Base-by-base conservation (phyloP, 106 monocot species). In the Dendrobium chrysotoxum region DNA sequence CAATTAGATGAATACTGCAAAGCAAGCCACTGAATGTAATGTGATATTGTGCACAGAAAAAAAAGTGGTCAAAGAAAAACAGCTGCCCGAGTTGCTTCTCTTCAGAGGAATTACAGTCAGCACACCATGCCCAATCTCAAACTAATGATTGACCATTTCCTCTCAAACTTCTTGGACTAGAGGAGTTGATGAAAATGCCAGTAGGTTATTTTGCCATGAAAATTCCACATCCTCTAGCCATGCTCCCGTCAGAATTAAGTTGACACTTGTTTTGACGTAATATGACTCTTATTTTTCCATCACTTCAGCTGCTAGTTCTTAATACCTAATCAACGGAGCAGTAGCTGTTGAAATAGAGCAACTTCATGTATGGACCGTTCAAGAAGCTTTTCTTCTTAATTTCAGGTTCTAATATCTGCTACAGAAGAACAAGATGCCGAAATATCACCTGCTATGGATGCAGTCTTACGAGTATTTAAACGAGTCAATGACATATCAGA, bases 361-460 rank as follows among this genome's bases (percentile, higher is more conserved):
- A 40, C 41, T 74, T 4, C 28, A 74, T 74, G 17, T 41, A 71
- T n/a, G 39, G 18, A 42, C 74, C 41, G 39, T 40, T 21, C 20
- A 42, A 28, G 41, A 16, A 40, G 5, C 20, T 6, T 76, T 70
- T 54, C 13, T 35, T 26, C 7, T 73, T 73, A 68, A 30, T 81
- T 86, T 78, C 40, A 98, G 97, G 97, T 98, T 89, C 68, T 98
- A 40, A 86, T 98, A 55, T 88, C 87, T 74, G 94, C 79, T 3
- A 94, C 82, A 89, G 97, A 98, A 88, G 97, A 98, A 53, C 86
- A 84, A 77, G 91, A 88, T 53, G 85, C 85, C 11, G 91, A 91
- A 65, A 45, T 91, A 7, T 91, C 97, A 23, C 94, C 97, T 42
- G 94, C 97, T 67, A 92, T 98, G 94, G 79, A 88, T 82, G 97